Conservation (phyloP, 129 eudicot species). For the Kitagawia praeruptora region DNA sequence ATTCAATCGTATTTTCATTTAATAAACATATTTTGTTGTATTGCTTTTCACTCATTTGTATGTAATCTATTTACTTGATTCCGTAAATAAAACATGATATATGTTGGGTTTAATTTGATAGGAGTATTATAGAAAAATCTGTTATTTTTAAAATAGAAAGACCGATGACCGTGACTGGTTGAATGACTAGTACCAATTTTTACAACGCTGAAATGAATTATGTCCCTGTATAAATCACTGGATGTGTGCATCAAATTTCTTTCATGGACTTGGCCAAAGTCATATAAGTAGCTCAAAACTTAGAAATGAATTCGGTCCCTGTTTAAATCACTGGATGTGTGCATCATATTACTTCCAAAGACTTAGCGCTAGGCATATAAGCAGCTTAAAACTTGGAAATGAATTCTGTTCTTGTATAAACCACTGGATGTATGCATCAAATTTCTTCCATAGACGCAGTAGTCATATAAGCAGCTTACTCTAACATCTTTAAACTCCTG, state of each 20-base stretch:
- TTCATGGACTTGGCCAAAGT: background rate
- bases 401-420: background rate
- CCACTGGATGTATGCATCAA: background rate
- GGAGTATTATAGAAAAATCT: too few relatives aligned
- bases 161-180: background rate
- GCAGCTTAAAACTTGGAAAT: too few relatives aligned
- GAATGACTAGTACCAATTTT: background rate
- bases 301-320: background rate
- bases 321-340: background rate
- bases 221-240: background rate
- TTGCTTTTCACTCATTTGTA: background rate
- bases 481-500: background rate
- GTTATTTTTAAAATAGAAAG: background rate
- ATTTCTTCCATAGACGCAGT: background rate
- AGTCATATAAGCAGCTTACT: background rate
- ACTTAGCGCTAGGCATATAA: too few relatives aligned
- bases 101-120: background rate
- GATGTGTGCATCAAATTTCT: background rate
- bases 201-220: background rate
- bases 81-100: background rate
- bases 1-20: background rate
- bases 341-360: background rate
- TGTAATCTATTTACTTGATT: background rate
- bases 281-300: background rate
- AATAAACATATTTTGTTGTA: background rate